Evolutionary conservation across 345 rosid species (phyloP).

Genomic region (Melaleuca quinquenervia): DNA sequence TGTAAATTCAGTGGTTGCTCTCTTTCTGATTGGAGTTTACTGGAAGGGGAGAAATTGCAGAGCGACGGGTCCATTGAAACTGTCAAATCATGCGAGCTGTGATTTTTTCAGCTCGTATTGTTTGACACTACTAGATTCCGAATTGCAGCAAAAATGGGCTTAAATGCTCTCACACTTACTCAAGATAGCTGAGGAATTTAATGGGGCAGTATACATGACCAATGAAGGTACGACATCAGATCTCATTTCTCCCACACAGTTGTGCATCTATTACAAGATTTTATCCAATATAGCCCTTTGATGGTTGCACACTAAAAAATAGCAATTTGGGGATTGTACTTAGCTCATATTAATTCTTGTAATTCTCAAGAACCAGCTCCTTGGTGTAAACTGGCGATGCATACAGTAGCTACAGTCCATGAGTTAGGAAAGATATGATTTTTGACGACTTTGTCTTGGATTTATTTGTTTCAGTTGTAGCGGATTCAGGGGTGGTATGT

Average conservation of each 20-base stretch:
- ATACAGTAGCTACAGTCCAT: no score
- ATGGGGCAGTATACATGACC: constrained; percentile 91
- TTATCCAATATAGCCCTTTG: not conserved
- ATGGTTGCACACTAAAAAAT: not conserved
- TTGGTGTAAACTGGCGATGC: no score
- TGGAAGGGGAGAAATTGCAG: constrained; percentile 95
- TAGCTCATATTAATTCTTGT: not conserved
- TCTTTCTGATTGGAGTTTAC: constrained; percentile 86
- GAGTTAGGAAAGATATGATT: not conserved
- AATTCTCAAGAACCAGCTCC: no score
- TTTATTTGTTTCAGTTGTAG: constrained; percentile 52
- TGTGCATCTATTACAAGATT: not conserved
- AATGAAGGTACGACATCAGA: constrained; percentile 55
- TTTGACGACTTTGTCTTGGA: not conserved
- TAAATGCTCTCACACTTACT: constrained; percentile 38
- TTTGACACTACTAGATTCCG: not conserved
- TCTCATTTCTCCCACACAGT: not conserved
- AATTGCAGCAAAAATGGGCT: constrained; percentile 81
- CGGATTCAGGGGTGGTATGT: constrained; percentile 94
- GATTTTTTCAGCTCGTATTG: not conserved
- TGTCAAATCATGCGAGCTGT: not conserved
- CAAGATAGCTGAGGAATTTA: constrained; percentile 48
- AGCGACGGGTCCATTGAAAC: constrained; percentile 62
- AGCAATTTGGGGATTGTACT: not conserved
- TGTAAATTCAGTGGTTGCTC: constrained; percentile 82